Evolutionary conservation across 441 rosid species (phyloP), one percentile per base, ranked within the genome.

Genomic region (Euphorbia celastroides): DNA sequence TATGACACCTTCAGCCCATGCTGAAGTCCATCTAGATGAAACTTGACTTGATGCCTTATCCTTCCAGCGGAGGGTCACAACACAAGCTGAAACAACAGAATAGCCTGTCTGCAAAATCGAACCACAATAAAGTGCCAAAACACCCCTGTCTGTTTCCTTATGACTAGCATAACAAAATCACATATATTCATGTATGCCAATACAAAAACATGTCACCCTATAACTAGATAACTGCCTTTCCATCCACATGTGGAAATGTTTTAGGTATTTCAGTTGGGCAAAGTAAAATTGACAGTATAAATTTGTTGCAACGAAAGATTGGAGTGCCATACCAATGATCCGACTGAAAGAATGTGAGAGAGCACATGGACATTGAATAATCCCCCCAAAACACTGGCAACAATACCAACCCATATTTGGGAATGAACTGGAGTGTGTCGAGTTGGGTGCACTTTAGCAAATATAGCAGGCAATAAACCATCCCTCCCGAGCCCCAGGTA

Each of bases 321-420:
- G 59, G 66, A 55, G 56, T 14, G 30, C 51, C 94, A 28, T 88
- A 94, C 99, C 97, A 94, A 68, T 42, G 98, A 75, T 72, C 99
- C 99, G 25, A 92, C 97, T 0, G 98, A 94, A 67, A 94, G 99
- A 84, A 92, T 92, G 88, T 87, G 96, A 11, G 98, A 88, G 58
- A 94, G 97, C 55, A 84, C 65, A 27, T 57, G 96, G 64, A 94
- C 87, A n/a, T 94, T 94, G 75, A 94, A 82, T 50, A 92, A 69
- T 73, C 99, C 98, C 25, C 87, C 89, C 81, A 94, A 61, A 75
- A 86, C 30, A 65, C 79, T 80, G 77, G 98, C 98, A 60, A 92
- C 84, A 67, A 84, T 70, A 73, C 99, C 97, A 62, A 91, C 97
- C 97, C 97, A 92, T 75, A 92, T 74, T 83, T 94, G 99, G 68